Evolutionary conservation across 164 flowering plant genomes (phyloP), one percentile per base, ranked within the genome.

Genomic region (Saururus chinensis): DNA sequence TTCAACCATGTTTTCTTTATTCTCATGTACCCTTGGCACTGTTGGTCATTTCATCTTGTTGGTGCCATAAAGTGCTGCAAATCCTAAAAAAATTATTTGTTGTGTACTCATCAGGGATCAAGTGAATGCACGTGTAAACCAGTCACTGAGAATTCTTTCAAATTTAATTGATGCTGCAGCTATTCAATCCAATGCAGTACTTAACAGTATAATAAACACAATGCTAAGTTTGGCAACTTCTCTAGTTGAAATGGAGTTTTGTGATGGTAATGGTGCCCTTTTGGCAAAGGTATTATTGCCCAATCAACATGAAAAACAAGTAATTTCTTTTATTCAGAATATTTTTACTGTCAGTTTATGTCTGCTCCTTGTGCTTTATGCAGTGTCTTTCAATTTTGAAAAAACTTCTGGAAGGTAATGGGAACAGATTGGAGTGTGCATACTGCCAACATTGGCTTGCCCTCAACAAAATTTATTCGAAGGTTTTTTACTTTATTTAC

Each of bases 111-210:
- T 42, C 88, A 95, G 99, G 81, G 91, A 86, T 69, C 83, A 80
- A 72, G 81, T 76, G 63, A 57, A 71, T 63, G 51, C 71, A 61
- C 45, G 57, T 37, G 67, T 81, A 63, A 80, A 63, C 63, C 96
- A 89, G 77, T 85, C 99, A 19, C 66, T 95, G 41, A 80, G 84
- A 71, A 86, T 89, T 64, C 79, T 91, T 59, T 77, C 87, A 54
- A 91, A 95, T 66, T 64, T 95, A 74, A 82, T 81, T 66, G 86
- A 84, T 24, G 93, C 90, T 59, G 82, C 83, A 30, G 88, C 89
- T 41, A 68, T 86, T 59, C 71, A 70, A 56, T 81, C 82, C 54
- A 70, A 68, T 66, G 86, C 75, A 25, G 41, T 76, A 48, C 64
- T 76, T 65, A 87, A 90, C 78, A 85, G 81, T 54, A 76, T 89